Base-by-base conservation (phyloP, 306 rosid species). In the Rosa chinensis region DNA sequence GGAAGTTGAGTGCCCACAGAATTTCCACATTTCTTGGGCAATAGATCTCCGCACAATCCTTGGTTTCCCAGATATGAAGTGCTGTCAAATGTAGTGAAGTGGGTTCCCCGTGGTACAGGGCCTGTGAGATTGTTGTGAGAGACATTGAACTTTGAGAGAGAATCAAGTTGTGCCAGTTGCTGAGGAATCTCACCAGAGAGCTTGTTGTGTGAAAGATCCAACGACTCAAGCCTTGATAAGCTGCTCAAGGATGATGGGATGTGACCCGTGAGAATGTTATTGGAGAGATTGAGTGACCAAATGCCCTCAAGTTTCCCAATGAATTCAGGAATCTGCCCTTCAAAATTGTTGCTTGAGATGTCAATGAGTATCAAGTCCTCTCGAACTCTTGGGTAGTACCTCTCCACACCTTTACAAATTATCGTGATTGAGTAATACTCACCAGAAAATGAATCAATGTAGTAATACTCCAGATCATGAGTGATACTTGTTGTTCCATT, bases 31-130 rank as follows among this genome's bases (percentile, higher is more conserved):
- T 44, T 44, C 11, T 44, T 44, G 0, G 11, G 47, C 85, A 35
- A 79, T 20, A 77, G 68, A 14, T 16, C 44, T 61, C 14, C 20
- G 49, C 81, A 72, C 71, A 84, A 73, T 53, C 66, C 59, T 73
- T 18, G 14, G 35, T 63, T 64, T 18, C 23, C n/a, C 10, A 0
- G 8, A 13, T 49, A 55, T 55, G 13, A 56, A 55, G 10, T 55
- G n/a, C 9, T 6, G 62, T 55, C 55, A 49, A 49, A 49, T 49
- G 55, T 44, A 44, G 47, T 1, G 47, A 44, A 44, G 47, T 44
- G 47, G 47, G 1, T 8, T 44, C 47, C 47, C 2, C 47, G 10
- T 8, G 47, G 47, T 2, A 14, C 6, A 2, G 55, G 23, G 11
- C 67, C 40, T 23, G 16, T 61, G 66, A 61, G 67, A 4, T 25